These are phyloP conservation scores for Phenoliferia sp. DNA, from an alignment of 1,284 basidiomycete genomes.

Conservation along the genomic window DNA sequence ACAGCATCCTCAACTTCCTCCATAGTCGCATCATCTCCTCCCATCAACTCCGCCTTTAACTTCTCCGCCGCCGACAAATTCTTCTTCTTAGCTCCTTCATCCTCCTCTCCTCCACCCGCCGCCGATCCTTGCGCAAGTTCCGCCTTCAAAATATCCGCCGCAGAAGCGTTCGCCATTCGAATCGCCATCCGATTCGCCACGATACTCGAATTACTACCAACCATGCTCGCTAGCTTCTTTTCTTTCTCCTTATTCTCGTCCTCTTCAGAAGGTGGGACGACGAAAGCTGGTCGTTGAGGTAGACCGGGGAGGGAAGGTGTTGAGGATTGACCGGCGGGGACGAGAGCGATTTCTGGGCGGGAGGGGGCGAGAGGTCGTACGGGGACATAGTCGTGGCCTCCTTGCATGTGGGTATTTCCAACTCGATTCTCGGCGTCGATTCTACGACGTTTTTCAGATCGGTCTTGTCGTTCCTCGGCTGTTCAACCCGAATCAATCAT, in stretches of 20 bases:
- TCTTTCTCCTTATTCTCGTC: conserved; percentile 2
- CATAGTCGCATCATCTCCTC: conserved; percentile 9
- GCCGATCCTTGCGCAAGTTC: conserved; percentile 61
- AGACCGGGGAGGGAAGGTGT: conserved; percentile 7
- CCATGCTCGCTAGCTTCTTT: conserved; percentile 13
- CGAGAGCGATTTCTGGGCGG: background rate
- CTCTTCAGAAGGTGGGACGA: conserved; percentile 1
- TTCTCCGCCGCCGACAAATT: conserved; percentile 92
- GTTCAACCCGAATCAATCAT: conserved; percentile 4
- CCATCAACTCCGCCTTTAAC: conserved; percentile 79
- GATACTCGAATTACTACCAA: conserved; percentile 59
- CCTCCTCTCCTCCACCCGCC: too few relatives aligned
- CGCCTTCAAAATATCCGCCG: conserved; percentile 87
- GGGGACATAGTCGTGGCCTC: conserved; percentile 29
- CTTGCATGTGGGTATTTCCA: conserved; percentile 17
- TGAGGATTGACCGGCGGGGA: conserved; percentile 1
- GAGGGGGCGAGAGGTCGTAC: conserved; percentile 17
- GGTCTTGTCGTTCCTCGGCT: conserved; percentile 91
- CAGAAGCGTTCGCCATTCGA: conserved; percentile 92
- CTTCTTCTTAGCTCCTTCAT: conserved; percentile 6
- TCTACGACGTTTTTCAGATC: conserved; percentile 69
- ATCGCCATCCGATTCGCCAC: conserved; percentile 82
- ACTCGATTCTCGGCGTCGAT: conserved; percentile 53
- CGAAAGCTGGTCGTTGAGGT: conserved; percentile 13
- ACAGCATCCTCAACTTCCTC: conserved; percentile 8